Evolutionary conservation across 441 rosid species (phyloP).

Genomic region (Pelargonium cotyledonis): DNA sequence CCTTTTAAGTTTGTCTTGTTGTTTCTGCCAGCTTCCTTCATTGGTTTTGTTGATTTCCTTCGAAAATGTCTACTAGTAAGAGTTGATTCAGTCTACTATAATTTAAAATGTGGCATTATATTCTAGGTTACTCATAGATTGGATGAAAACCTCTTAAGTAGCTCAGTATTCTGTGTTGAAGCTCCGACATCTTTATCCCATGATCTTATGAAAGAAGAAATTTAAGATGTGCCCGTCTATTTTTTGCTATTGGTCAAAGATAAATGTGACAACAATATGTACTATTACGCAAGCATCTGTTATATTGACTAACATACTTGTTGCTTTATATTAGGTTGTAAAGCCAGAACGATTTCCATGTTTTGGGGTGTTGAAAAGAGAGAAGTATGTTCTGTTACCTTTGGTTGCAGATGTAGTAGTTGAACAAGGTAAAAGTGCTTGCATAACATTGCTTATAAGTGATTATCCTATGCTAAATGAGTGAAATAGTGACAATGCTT

Average conservation of each 20-base stretch:
- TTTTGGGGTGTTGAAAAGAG: conserved; percentile 59
- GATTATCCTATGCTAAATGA: neutral
- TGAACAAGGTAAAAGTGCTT: conserved; percentile 47
- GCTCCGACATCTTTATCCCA: no score
- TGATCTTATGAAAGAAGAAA: neutral
- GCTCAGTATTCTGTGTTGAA: neutral
- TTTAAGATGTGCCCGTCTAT: neutral
- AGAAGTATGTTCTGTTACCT: conserved; percentile 60
- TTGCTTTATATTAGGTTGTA: conserved; percentile 35
- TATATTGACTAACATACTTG: conserved; percentile 8
- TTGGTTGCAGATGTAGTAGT: conserved; percentile 56
- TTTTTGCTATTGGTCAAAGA: neutral
- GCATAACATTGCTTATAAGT: neutral
- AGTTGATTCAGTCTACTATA: neutral
- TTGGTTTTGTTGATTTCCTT: conserved; percentile 8
- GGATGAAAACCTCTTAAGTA: neutral
- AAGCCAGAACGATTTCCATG: conserved; percentile 64
- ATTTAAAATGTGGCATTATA: neutral
- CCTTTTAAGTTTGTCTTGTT: neutral
- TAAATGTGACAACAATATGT: neutral
- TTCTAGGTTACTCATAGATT: neutral
- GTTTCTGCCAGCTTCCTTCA: neutral
- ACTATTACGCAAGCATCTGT: neutral
- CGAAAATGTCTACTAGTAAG: neutral
- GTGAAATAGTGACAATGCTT: neutral